Percentiles rank a stretch among this genome's conserved stretches.
Evolutionary conservation across 2,329 filamentous ascomycete genomes (phyloP).

Genomic region (Phialophora chinensis): DNA sequence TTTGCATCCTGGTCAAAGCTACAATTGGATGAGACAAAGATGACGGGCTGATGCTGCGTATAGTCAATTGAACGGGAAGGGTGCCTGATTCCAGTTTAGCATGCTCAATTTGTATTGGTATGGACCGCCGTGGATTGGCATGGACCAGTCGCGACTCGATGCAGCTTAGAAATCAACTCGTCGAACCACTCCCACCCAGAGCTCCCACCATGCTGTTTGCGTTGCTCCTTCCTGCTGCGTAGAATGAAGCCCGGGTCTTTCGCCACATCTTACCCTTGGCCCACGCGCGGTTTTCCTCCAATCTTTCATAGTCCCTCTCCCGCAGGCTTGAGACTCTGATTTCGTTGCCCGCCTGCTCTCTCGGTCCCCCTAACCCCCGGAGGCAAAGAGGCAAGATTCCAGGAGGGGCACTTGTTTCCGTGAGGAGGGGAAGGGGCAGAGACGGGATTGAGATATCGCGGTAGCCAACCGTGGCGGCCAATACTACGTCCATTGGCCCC

Average conservation of each 20-base stretch:
- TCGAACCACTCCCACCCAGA: conserved; percentile 15
- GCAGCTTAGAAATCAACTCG: conserved; percentile 36
- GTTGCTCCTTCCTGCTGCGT: background rate
- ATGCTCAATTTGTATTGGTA: conserved; percentile 25
- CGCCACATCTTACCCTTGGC: conserved; percentile 25
- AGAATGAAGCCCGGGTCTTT: conserved; percentile 3
- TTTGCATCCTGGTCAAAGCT: conserved; percentile 4
- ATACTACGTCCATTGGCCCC: background rate
- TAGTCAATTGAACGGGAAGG: conserved; percentile 22
- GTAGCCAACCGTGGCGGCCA: background rate
- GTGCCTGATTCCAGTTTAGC: conserved; percentile 26
- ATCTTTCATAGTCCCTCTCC: background rate
- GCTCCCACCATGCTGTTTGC: background rate
- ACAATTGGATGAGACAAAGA: conserved; percentile 21
- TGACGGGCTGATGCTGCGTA: conserved; percentile 19
- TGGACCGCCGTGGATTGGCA: conserved; percentile 30
- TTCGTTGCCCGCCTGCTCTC: background rate
- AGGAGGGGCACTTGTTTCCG: conserved; percentile 15
- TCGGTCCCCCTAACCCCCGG: background rate
- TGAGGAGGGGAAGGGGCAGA: background rate
- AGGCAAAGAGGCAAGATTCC: conserved; percentile 18
- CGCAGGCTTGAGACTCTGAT: background rate
- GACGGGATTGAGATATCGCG: background rate
- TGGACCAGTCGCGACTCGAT: conserved; percentile 34
- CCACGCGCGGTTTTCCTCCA: conserved; percentile 23